These are phyloP conservation scores for Saccharomycopsis sp. DNA, from an alignment of 805 yeast species.

Conservation along the genomic window DNA sequence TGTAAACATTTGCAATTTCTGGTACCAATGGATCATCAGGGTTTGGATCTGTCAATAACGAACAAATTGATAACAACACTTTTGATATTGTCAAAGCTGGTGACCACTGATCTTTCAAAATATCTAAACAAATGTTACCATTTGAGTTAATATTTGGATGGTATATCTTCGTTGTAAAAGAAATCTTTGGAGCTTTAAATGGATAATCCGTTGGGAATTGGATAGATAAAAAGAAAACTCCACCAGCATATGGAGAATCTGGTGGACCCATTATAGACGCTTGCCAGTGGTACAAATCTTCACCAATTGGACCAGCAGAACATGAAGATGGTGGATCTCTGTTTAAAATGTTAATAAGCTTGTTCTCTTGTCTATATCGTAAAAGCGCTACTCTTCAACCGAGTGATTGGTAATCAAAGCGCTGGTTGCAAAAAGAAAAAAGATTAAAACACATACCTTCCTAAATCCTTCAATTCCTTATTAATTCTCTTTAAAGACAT, in stretches of 20 bases:
- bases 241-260: constrained; percentile 85
- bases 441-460: constrained; percentile 56
- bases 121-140: constrained; percentile 95
- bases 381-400: too few relatives aligned
- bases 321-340: constrained; percentile 99
- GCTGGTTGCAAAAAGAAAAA: too few relatives aligned
- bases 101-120: constrained; percentile 97
- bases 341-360: constrained; percentile 18
- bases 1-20: constrained; percentile 94
- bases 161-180: constrained; percentile 90
- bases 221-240: constrained; percentile 91
- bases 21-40: constrained; percentile 99
- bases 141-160: constrained; percentile 96
- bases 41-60: constrained; percentile 93
- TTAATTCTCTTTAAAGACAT: constrained; percentile 95
- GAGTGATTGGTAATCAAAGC: too few relatives aligned
- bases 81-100: constrained; percentile 96
- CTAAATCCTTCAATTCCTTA: constrained; percentile 91
- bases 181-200: constrained; percentile 93
- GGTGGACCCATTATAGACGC: constrained; percentile 99
- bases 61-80: constrained; percentile 89
- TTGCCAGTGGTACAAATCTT: constrained; percentile 98
- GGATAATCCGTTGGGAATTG: constrained; percentile 99
- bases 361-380: too few relatives aligned
- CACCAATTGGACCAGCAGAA: constrained; percentile 98